Base-by-base conservation (phyloP, 768 basidiomycete genomes). In the Imleria badia region DNA sequence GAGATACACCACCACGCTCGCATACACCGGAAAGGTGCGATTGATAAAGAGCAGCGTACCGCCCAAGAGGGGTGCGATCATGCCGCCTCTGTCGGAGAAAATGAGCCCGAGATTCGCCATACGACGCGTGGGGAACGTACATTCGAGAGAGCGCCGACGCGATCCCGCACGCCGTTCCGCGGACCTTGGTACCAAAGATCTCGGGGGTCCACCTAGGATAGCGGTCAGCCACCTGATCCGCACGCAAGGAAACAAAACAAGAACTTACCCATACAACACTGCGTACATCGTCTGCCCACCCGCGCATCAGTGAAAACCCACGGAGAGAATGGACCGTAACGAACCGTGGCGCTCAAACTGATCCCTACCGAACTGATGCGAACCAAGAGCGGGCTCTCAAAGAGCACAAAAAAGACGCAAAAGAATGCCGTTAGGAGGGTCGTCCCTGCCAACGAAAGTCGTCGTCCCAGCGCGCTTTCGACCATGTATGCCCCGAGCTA, bases 401-500 rank as follows among this genome's bases (percentile, higher is more conserved):
- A 86, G 29, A 79, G 66, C 6, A 81, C 81, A 60, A 96, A 96
- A 6, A 82, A 66, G 33, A 83, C 66, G 63, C 89, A 94, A 67
- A 87, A 89, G 51, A 84, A 72, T 0, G 86, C 86, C 0, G 94
- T 96, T 15, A 83, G 61, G 50, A 92, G 81, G 0, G 91, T 92
- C 65, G 84, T 89, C 30, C 80, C 79, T 0, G 85, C 88, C 38
- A 97, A 75, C 0, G 92, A 87, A 74, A 80, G 80, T 44, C 84
- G 78, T 33, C 89, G 77, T 2, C 92, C 91, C 10, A 93, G 70
- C 1, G 83, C 74, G 13, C 74, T 62, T 60, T 92, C 89, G 38
- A 94, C 84, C 61, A 95, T 75, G 60, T 78, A 92, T 5, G 94
- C 94, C n/a, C 93, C 94, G 6, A 95, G 74, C 88, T 94, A 31